Percentiles rank a stretch among this genome's conserved stretches.
phyloP scores from a whole-genome alignment of 441 rosid species.

The Arabidopsis lyrata region DNA sequence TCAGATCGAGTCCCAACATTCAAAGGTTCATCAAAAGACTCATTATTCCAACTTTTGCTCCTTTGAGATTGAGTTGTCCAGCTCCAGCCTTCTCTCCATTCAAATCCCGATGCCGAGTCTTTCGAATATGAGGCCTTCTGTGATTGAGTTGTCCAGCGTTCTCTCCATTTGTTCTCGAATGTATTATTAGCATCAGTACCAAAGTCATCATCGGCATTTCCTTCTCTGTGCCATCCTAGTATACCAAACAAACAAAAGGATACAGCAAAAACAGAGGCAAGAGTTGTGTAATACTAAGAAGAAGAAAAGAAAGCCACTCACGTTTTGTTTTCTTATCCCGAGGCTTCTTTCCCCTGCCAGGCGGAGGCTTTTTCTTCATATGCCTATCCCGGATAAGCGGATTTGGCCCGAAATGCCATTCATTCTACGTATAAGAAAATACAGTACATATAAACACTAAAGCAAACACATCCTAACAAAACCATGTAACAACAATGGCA shows the following conservation, averaged over 20 bases:
- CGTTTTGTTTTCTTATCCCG: slow-evolving; percentile 47
- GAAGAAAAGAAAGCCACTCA: slow-evolving; percentile 12
- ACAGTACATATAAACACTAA: slow-evolving; percentile 4
- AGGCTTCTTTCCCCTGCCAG: slow-evolving; percentile 46
- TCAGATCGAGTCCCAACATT: slow-evolving; percentile 34
- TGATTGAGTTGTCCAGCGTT: slow-evolving; percentile 14
- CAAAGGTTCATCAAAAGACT: slow-evolving; percentile 33
- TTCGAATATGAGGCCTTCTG: slow-evolving; percentile 21
- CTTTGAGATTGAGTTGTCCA: slow-evolving; percentile 43
- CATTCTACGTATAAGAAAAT: slow-evolving; percentile 30
- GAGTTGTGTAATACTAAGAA: slow-evolving; percentile 22
- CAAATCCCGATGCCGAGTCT: slow-evolving; percentile 19
- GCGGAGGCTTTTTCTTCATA: slow-evolving; percentile 40
- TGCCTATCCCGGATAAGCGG: slow-evolving; percentile 40
- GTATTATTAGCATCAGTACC: slow-evolving; percentile 13
- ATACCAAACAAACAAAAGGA: slow-evolving; percentile 12
- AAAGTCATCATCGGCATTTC: slow-evolving; percentile 23
- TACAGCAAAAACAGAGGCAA: background rate
- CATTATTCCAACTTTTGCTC: slow-evolving; percentile 32
- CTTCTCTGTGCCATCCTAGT: slow-evolving; percentile 47
- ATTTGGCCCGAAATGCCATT: slow-evolving; percentile 42
- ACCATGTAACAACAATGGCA: background rate
- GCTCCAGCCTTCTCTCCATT: slow-evolving; percentile 49
- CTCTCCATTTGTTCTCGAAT: slow-evolving; percentile 35
- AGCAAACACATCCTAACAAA: background rate